These are phyloP conservation scores for Aspergillus sp. DNA, from an alignment of 2,329 filamentous ascomycete genomes.

Conservation along the genomic window DNA sequence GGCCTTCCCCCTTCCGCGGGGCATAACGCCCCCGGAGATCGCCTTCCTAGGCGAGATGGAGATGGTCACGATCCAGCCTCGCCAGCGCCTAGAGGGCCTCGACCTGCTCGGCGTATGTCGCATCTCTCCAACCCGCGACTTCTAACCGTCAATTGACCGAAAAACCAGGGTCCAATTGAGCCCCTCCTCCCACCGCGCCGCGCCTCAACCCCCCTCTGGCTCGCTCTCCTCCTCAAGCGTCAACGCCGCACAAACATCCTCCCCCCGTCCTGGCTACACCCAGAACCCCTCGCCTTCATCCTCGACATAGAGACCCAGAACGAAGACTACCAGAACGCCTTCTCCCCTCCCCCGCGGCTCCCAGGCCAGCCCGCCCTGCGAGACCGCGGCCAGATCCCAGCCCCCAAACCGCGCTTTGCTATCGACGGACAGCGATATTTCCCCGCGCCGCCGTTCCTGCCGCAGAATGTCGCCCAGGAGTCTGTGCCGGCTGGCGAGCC, in stretches of 20 bases:
- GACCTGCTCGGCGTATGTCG: slow-evolving; percentile 71
- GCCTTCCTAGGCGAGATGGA: slow-evolving; percentile 98
- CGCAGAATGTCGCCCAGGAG: slow-evolving; percentile 60
- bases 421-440: slow-evolving; percentile 32
- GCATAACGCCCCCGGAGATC: slow-evolving; percentile 76
- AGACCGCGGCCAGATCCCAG: slow-evolving; percentile 15
- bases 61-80: slow-evolving; percentile 81
- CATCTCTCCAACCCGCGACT: slow-evolving; percentile 7
- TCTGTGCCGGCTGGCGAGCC: slow-evolving; percentile 39
- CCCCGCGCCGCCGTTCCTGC: slow-evolving; percentile 64
- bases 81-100: slow-evolving; percentile 79
- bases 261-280: slow-evolving; percentile 78
- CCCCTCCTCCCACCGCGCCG: slow-evolving; percentile 72
- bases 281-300: slow-evolving; percentile 64
- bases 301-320: slow-evolving; percentile 70
- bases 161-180: slow-evolving; percentile 63
- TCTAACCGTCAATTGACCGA: background rate
- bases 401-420: slow-evolving; percentile 24
- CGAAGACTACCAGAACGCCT: slow-evolving; percentile 52
- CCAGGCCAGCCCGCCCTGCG: slow-evolving; percentile 35
- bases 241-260: slow-evolving; percentile 90
- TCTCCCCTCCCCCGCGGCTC: slow-evolving; percentile 66
- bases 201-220: slow-evolving; percentile 76
- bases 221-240: slow-evolving; percentile 87
- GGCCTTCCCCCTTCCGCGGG: slow-evolving; percentile 53